phyloP scores from a whole-genome alignment of 345 rosid species.

The Gossypium bickii region DNA sequence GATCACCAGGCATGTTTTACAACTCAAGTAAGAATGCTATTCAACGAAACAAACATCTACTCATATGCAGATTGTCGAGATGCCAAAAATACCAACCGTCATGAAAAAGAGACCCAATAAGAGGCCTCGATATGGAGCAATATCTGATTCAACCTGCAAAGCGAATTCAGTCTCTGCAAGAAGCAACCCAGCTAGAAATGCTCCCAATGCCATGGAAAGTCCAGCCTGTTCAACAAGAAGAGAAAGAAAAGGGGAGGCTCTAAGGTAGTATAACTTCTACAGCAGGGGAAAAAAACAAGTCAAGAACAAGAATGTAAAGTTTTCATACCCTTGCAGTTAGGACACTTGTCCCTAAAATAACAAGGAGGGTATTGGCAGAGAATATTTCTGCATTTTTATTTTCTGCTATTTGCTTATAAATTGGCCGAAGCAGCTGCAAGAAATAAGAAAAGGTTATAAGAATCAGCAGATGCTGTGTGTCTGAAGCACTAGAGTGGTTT shows the following conservation, averaged over 20 bases:
- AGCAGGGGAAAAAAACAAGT: not conserved
- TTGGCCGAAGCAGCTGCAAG: conserved; percentile 93
- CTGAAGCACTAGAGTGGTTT: conserved; percentile 7
- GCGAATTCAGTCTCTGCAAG: conserved; percentile 99
- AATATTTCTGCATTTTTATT: conserved; percentile 97
- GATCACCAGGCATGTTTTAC: not conserved
- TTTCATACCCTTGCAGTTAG: conserved; percentile 92
- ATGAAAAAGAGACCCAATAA: conserved; percentile 97
- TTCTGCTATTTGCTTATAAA: conserved; percentile 95
- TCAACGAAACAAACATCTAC: not conserved
- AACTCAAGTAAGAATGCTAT: not conserved
- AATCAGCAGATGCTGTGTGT: conserved; percentile 9
- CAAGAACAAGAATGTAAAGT: conserved; percentile 20
- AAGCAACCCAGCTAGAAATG: conserved; percentile 96
- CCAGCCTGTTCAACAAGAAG: conserved; percentile 67
- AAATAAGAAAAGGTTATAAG: conserved; percentile 12
- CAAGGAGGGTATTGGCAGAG: conserved; percentile 95
- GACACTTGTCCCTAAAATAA: conserved; percentile 94
- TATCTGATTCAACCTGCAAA: conserved; percentile 98
- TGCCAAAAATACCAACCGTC: conserved; percentile 60
- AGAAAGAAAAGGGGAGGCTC: conserved; percentile 7
- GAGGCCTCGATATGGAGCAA: conserved; percentile 99
- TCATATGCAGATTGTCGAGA: not conserved
- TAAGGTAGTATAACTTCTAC: conserved; percentile 12
- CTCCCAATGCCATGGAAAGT: conserved; percentile 98